Conservation (phyloP, 164 flowering plant genomes). For the Vitis labrusca region DNA sequence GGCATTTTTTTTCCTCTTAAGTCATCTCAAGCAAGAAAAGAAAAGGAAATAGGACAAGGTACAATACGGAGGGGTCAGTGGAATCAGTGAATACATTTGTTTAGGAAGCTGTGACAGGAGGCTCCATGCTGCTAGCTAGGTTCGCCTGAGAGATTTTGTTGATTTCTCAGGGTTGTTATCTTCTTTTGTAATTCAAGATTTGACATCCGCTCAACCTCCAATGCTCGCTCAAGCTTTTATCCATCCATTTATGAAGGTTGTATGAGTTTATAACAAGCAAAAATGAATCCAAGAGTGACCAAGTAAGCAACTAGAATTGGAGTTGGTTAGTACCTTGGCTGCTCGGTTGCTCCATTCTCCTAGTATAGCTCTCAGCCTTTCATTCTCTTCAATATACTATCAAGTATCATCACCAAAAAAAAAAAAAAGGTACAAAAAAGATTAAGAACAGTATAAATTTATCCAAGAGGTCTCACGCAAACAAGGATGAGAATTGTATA, state of each 20-base stretch:
- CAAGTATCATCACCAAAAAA: conserved; percentile 7
- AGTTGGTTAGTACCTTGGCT: conserved; percentile 67
- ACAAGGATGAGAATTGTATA: neutral
- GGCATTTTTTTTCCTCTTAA: too few species aligned
- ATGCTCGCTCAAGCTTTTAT: conserved; percentile 85
- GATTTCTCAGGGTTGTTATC: conserved; percentile 45
- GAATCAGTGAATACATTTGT: too few species aligned
- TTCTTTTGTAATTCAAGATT: conserved; percentile 83
- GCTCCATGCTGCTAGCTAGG: conserved; percentile 28
- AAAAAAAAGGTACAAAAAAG: neutral
- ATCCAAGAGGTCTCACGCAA: neutral
- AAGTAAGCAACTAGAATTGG: neutral
- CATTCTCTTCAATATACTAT: conserved; percentile 97
- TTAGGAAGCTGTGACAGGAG: neutral
- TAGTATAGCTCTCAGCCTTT: conserved; percentile 87
- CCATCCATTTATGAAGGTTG: neutral
- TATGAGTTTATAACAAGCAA: conserved; percentile 3
- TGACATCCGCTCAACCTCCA: conserved; percentile 75
- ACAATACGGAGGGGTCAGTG: too few species aligned
- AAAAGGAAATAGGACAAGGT: too few species aligned
- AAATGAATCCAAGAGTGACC: neutral
- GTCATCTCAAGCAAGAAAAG: too few species aligned
- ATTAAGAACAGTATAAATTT: neutral
- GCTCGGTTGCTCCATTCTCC: conserved; percentile 97
- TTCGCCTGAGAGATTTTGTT: conserved; percentile 26